These are phyloP conservation scores for Nicotiana benthamiana DNA, from an alignment of 257 asterid species.

Conservation along the genomic window DNA sequence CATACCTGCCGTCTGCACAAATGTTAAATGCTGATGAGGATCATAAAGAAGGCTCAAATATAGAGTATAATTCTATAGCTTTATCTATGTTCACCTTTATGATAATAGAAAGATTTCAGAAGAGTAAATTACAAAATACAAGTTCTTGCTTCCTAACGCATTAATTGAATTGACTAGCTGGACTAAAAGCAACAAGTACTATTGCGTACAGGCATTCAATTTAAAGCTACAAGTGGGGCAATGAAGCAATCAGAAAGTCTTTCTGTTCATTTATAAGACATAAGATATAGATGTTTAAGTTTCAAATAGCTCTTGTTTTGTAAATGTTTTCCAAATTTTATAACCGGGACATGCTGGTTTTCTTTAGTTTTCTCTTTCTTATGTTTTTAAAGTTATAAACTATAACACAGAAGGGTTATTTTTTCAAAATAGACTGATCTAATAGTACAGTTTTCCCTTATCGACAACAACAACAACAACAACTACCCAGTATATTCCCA, in stretches of 20 bases:
- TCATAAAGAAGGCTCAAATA: background rate
- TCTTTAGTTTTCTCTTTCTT: background rate
- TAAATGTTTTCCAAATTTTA: background rate
- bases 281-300: background rate
- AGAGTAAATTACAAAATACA: background rate
- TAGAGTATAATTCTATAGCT: background rate
- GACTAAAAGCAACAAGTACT: background rate
- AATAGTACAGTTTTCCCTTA: background rate
- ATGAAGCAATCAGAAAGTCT: background rate
- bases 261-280: background rate
- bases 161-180: background rate
- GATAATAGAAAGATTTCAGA: too few species aligned
- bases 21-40: background rate
- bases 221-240: background rate
- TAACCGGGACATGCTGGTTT: background rate
- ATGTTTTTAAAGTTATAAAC: background rate
- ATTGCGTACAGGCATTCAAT: background rate
- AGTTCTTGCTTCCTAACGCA: background rate
- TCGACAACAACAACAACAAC: too few species aligned
- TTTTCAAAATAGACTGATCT: background rate
- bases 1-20: background rate
- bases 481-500: too few species aligned
- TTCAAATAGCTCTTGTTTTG: background rate
- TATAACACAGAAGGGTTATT: background rate
- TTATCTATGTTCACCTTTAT: background rate